phyloP scores from a whole-genome alignment of 257 asterid genomes.

The Gentiana dahurica region DNA sequence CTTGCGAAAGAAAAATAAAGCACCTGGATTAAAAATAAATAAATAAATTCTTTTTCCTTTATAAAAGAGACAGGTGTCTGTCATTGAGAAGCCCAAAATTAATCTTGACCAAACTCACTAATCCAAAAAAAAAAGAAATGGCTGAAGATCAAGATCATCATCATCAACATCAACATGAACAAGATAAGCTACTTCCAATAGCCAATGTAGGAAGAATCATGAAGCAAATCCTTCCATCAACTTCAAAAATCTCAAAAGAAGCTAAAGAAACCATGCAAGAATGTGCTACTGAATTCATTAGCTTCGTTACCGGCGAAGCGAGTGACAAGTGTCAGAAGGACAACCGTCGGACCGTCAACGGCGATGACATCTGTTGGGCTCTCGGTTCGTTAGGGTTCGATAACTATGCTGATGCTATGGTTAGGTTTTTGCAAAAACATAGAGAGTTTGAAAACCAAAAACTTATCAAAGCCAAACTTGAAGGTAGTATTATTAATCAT shows the following conservation, averaged over 20 bases:
- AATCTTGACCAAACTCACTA: background rate
- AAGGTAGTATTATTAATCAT: no score
- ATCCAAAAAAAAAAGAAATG: constrained; percentile 14
- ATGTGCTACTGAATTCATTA: constrained; percentile 54
- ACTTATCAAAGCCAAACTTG: background rate
- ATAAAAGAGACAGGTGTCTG: constrained; percentile 2
- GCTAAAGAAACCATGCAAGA: constrained; percentile 56
- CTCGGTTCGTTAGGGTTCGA: constrained; percentile 45
- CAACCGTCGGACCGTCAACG: constrained; percentile 55
- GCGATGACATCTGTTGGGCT: constrained; percentile 61
- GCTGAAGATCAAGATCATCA: constrained; percentile 15
- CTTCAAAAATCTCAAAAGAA: constrained; percentile 51
- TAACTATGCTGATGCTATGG: constrained; percentile 33
- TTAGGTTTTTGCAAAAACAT: constrained; percentile 24
- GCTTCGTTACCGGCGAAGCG: constrained; percentile 61
- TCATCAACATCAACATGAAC: no score
- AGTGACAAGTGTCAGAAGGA: constrained; percentile 44
- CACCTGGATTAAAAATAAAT: no score
- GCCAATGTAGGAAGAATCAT: constrained; percentile 67
- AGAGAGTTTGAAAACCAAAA: constrained; percentile 4
- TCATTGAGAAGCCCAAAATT: background rate
- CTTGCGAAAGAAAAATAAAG: no score
- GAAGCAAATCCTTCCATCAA: constrained; percentile 45
- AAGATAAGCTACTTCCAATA: constrained; percentile 45
- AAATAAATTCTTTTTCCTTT: background rate